Conservation (phyloP, 257 asterid species). For the Solanum chilense region DNA sequence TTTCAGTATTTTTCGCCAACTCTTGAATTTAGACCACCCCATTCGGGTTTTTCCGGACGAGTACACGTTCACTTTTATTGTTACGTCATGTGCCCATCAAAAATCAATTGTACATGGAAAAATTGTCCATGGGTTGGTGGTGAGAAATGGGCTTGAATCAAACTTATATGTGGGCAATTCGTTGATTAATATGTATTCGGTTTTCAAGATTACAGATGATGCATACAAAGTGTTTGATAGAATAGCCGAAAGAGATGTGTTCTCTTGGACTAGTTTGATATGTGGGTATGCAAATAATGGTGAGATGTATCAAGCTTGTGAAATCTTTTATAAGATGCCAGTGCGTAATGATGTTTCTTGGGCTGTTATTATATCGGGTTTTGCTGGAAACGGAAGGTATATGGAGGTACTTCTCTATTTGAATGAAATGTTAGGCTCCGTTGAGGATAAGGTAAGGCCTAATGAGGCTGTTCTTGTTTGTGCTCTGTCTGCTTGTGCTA, state of each 20-base stretch:
- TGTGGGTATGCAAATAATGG: slow-evolving; percentile 47
- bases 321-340: slow-evolving; percentile 42
- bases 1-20: slow-evolving; percentile 31
- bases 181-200: slow-evolving; percentile 38
- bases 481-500: slow-evolving; percentile 80
- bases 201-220: slow-evolving; percentile 23
- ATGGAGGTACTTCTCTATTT: slow-evolving; percentile 41
- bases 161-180: slow-evolving; percentile 54
- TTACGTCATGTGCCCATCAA: slow-evolving; percentile 58
- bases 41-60: slow-evolving; percentile 35
- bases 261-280: slow-evolving; percentile 66
- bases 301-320: slow-evolving; percentile 37
- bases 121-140: slow-evolving; percentile 40
- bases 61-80: slow-evolving; percentile 51
- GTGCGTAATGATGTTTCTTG: slow-evolving; percentile 67
- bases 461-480: slow-evolving; percentile 74
- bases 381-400: slow-evolving; percentile 36
- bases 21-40: slow-evolving; percentile 19
- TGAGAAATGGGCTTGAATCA: slow-evolving; percentile 25
- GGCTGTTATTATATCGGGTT: slow-evolving; percentile 67
- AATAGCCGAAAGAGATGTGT: slow-evolving; percentile 57
- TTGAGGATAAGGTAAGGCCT: slow-evolving; percentile 25
- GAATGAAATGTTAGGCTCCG: slow-evolving; percentile 23
- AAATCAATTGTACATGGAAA: slow-evolving; percentile 26
- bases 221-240: slow-evolving; percentile 45